phyloP scores from a whole-genome alignment of 1,139 yeast genomes.

The Meyerozyma athensensis region DNA sequence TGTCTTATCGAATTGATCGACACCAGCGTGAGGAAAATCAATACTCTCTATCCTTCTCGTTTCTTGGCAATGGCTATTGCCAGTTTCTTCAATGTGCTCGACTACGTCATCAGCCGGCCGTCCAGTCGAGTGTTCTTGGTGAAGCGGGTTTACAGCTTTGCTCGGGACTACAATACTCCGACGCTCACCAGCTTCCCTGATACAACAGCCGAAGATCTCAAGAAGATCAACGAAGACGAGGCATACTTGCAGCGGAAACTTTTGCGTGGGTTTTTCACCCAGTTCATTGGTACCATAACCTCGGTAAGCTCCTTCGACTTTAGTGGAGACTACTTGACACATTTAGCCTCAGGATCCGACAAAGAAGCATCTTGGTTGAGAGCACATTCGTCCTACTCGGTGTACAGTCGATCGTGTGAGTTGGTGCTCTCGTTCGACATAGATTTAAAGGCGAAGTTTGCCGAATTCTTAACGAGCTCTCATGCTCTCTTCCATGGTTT shows the following conservation, averaged over 20 bases:
- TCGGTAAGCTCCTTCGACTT: constrained; percentile 20
- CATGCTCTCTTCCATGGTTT: constrained; percentile 23
- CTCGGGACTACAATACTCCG: constrained; percentile 58
- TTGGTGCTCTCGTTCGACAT: constrained; percentile 62
- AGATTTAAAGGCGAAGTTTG: constrained; percentile 41
- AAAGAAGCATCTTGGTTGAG: constrained; percentile 3
- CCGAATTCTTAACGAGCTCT: constrained; percentile 24
- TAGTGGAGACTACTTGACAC: constrained; percentile 21
- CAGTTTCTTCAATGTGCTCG: constrained; percentile 48
- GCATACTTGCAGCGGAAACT: constrained; percentile 45
- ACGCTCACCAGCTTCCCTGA: constrained; percentile 34
- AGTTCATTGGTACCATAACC: constrained; percentile 39
- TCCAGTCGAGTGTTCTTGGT: constrained; percentile 40
- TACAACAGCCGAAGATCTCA: constrained; percentile 34
- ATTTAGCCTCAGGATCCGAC: constrained; percentile 8
- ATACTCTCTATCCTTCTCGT: constrained; percentile 68
- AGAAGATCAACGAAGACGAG: constrained; percentile 46
- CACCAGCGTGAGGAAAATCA: constrained; percentile 48
- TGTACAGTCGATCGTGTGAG: constrained; percentile 44
- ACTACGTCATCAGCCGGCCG: constrained; percentile 27
- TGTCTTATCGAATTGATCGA: constrained; percentile 57
- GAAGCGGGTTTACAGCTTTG: constrained; percentile 60
- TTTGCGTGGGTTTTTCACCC: constrained; percentile 38
- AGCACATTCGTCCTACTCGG: constrained; percentile 15
- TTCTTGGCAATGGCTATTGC: constrained; percentile 64